These are phyloP conservation scores for Ophiocordyceps australis DNA, from an alignment of 2,329 filamentous ascomycete genomes.

Conservation along the genomic window DNA sequence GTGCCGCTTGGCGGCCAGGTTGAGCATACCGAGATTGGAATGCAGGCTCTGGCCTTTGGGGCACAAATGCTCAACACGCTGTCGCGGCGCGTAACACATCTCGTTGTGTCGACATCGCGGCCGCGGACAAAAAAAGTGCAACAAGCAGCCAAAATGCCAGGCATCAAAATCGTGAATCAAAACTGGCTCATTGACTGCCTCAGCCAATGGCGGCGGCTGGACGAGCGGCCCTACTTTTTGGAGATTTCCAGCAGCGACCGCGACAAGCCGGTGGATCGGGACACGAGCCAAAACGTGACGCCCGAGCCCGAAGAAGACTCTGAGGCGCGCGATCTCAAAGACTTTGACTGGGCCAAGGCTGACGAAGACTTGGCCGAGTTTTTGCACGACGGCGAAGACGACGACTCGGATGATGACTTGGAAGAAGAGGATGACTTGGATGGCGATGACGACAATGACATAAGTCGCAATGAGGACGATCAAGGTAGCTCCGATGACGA, in stretches of 20 bases:
- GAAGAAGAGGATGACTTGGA: conserved; percentile 6
- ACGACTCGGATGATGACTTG: conserved; percentile 20
- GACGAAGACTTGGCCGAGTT: conserved; percentile 66
- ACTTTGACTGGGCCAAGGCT: conserved; percentile 42
- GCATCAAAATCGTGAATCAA: conserved; percentile 80
- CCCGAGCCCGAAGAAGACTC: conserved; percentile 10
- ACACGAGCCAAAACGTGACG: conserved; percentile 13
- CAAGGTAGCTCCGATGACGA: conserved; percentile 4
- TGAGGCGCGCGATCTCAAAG: conserved; percentile 25
- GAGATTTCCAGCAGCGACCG: conserved; percentile 55
- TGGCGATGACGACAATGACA: conserved; percentile 3
- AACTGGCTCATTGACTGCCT: conserved; percentile 81
- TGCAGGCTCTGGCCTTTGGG: conserved; percentile 77
- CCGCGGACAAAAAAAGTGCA: conserved; percentile 83
- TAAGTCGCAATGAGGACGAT: no score
- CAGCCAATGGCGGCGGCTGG: conserved; percentile 62
- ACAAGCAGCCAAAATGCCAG: conserved; percentile 60
- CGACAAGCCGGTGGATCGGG: conserved; percentile 14
- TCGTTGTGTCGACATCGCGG: conserved; percentile 51
- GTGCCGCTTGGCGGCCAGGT: conserved; percentile 69
- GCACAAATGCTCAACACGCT: conserved; percentile 42
- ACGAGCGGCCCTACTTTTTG: conserved; percentile 64
- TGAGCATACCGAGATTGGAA: conserved; percentile 65
- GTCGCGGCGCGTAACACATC: conserved; percentile 48
- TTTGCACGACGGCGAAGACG: conserved; percentile 35